Percentiles rank a stretch among this genome's conserved stretches.
These are phyloP conservation scores for Leccinum aurantiacum DNA, from an alignment of 768 basidiomycete genomes.

Conservation along the genomic window DNA sequence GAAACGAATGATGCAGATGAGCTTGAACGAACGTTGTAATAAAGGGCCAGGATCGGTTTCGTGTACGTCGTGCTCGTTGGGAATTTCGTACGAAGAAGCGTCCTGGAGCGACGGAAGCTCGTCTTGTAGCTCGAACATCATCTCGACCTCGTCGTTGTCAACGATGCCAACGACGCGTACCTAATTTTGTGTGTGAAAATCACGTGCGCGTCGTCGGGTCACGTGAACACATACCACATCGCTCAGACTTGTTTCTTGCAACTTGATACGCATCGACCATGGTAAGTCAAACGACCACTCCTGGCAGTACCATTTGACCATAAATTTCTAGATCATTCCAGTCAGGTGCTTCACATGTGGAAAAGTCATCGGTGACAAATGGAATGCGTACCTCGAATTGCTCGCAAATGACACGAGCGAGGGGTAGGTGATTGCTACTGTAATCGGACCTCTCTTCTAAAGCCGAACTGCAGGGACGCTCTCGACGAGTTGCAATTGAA, in stretches of 20 bases:
- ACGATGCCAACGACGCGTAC: conserved; percentile 11
- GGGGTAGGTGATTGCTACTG: conserved; percentile 57
- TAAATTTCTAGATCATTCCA: conserved; percentile 76
- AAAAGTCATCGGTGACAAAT: conserved; percentile 96
- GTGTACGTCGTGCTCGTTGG: conserved; percentile 63
- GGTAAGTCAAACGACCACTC: conserved; percentile 14
- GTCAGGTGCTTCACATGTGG: conserved; percentile 96
- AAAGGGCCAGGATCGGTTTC: conserved; percentile 53
- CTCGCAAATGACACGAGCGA: conserved; percentile 80
- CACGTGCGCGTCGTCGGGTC: conserved; percentile 29
- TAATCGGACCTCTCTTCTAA: background rate
- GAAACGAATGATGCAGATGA: background rate
- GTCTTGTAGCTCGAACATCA: conserved; percentile 77
- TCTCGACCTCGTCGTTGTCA: conserved; percentile 18
- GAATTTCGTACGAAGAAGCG: conserved; percentile 59
- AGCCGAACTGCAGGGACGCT: conserved; percentile 61
- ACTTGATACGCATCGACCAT: conserved; percentile 14
- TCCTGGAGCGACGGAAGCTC: conserved; percentile 69
- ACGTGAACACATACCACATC: conserved; percentile 8
- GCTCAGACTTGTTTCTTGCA: background rate
- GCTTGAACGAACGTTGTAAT: conserved; percentile 52
- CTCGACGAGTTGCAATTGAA: conserved; percentile 87
- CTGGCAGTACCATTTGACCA: background rate
- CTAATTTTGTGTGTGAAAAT: conserved; percentile 4
- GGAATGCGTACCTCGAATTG: conserved; percentile 84